Base-by-base conservation (phyloP, 352 stramenopile genomes). In the Phytophthora rubi region DNA sequence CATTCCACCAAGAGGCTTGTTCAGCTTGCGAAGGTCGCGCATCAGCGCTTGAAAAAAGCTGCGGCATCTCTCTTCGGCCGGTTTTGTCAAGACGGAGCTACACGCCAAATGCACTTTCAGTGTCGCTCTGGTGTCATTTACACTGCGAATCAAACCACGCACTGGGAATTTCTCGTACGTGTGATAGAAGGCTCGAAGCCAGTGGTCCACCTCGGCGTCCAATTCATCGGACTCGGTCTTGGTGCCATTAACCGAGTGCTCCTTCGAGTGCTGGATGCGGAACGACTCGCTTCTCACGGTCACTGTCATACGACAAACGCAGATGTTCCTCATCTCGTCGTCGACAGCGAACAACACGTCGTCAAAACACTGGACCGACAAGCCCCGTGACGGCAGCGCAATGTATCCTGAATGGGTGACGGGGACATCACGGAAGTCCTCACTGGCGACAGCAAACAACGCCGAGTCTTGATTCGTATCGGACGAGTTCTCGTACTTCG, bases 281-380 rank as follows among this genome's bases (percentile, higher is more conserved):
- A 82, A 88, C 3, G 80, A 86, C 26, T 91, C 81, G 30, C 81
- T 91, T 32, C 78, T 75, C 23, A 86, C 75, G 10, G 80, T 86
- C 15, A 82, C 80, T 3, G 59, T 45, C 2, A 80, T 42, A 21
- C 68, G 45, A 53, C 66, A 52, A 0, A 79, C 62, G 2, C 60
- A 54, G 7, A 82, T 47, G 54, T 51, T 54, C 30, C 59, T 30
- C 16, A 48, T 33, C 0, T 71, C 0, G 1, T 62, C 53, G 44
- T 87, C 68, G 2, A 81, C 16, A 18, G 74, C 42, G 15, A 86
- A 72, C 15, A 90, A 12, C 16, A 61, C 54, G 9, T 82, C 68
- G 5, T 64, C 71, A 61, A 77, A 76, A 16, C 57, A 73, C 23
- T 80, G 61, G 6, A 69, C 58, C 1, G 59, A 65, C 7, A 71